phyloP scores from a whole-genome alignment of 139 green algal species.

The Closterium sp. region DNA sequence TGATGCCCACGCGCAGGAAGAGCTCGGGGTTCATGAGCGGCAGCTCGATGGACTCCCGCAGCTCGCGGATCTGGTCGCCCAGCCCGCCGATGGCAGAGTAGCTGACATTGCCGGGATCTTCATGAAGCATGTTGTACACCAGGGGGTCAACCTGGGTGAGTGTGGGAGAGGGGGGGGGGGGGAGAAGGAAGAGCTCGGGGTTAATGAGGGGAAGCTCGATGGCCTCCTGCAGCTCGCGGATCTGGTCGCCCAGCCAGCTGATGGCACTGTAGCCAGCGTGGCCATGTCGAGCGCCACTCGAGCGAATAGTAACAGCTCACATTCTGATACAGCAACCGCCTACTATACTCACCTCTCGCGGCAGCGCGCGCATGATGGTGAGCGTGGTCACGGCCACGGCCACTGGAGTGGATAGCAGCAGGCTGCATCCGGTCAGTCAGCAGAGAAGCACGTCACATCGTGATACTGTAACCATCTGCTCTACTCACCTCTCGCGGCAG shows the following conservation, averaged over 20 bases:
- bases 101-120: slow-evolving; percentile 96
- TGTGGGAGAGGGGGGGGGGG: too few species aligned
- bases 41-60: slow-evolving; percentile 96
- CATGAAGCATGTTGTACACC: slow-evolving; percentile 98
- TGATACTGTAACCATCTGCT: not conserved
- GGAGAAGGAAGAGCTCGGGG: slow-evolving; percentile 91
- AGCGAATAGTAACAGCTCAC: too few species aligned
- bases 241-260: slow-evolving; percentile 93
- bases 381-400: slow-evolving; percentile 98
- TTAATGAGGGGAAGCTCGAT: slow-evolving; percentile 99
- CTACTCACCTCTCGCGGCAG: slow-evolving; percentile 87
- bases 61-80: slow-evolving; percentile 90
- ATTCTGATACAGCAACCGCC: too few species aligned
- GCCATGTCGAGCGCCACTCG: slow-evolving; percentile 97
- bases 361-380: slow-evolving; percentile 97
- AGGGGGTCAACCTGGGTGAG: slow-evolving; percentile 85
- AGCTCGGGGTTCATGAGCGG: slow-evolving; percentile 99
- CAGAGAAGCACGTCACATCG: too few species aligned
- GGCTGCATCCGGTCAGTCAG: too few species aligned
- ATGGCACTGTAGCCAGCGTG: slow-evolving; percentile 97
- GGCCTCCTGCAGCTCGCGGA: slow-evolving; percentile 88
- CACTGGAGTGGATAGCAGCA: too few species aligned
- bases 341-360: slow-evolving; percentile 77
- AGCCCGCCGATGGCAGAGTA: slow-evolving; percentile 95
- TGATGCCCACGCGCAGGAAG: slow-evolving; percentile 97